Conservation (phyloP, 208 protist genomes). For the Leishmania braziliensis region DNA sequence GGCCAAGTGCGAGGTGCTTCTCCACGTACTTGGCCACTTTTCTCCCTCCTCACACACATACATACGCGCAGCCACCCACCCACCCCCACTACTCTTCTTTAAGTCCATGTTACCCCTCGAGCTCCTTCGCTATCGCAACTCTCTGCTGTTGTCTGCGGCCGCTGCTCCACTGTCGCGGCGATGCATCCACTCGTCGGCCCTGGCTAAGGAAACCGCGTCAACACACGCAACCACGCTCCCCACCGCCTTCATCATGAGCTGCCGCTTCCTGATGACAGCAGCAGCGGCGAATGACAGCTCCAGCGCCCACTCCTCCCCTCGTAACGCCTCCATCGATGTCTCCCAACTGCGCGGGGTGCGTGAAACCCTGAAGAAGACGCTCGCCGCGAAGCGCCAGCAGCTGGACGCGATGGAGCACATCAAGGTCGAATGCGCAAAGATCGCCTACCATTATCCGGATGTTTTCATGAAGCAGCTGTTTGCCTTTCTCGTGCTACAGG, state of each 20-base stretch:
- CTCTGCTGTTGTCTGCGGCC: background rate
- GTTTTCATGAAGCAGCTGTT: constrained; percentile 33
- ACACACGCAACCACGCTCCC: background rate
- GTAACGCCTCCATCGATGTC: background rate
- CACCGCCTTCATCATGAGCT: background rate
- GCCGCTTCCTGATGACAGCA: background rate
- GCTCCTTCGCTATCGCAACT: background rate
- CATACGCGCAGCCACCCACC: background rate
- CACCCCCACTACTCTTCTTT: background rate
- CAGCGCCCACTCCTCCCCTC: background rate
- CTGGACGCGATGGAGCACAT: constrained; percentile 35
- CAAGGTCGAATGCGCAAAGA: constrained; percentile 37
- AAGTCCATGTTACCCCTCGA: background rate
- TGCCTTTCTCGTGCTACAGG: constrained; percentile 51
- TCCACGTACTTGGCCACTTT: background rate
- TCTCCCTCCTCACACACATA: background rate
- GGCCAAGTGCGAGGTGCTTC: background rate
- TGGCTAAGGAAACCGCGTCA: background rate
- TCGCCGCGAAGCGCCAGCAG: constrained; percentile 31
- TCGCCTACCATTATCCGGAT: constrained; percentile 34
- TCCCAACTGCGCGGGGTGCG: constrained; percentile 35
- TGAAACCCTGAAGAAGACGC: constrained; percentile 34
- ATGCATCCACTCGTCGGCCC: background rate
- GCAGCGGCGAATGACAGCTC: background rate
- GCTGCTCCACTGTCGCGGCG: background rate